Conservation (phyloP, 495 filamentous ascomycete genomes). For the Clavariopsis aquatica region DNA sequence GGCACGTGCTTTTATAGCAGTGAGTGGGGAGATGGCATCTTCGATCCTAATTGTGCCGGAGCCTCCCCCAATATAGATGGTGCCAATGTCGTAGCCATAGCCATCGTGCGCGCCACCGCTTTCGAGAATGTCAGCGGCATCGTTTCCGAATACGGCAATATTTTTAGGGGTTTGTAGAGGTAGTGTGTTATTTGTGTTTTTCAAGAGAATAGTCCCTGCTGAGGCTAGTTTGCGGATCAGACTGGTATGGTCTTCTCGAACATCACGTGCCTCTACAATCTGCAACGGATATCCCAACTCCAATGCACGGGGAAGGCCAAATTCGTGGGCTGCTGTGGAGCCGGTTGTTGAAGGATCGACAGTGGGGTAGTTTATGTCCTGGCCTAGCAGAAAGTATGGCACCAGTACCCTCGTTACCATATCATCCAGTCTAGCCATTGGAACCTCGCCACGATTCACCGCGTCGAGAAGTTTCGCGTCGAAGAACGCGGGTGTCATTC, state of each 20-base stretch:
- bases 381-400: slow-evolving; percentile 74
- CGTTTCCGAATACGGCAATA: slow-evolving; percentile 64
- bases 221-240: slow-evolving; percentile 26
- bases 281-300: slow-evolving; percentile 52
- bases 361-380: slow-evolving; percentile 68
- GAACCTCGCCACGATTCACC: slow-evolving; percentile 48
- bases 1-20: slow-evolving; percentile 6
- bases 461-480: slow-evolving; percentile 37
- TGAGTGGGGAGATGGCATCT: slow-evolving; percentile 1
- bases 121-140: slow-evolving; percentile 46
- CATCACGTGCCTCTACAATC: slow-evolving; percentile 42
- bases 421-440: slow-evolving; percentile 71
- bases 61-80: slow-evolving; percentile 34
- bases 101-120: slow-evolving; percentile 38
- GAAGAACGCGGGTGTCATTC: slow-evolving; percentile 54
- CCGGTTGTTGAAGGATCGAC: slow-evolving; percentile 64
- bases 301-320: slow-evolving; percentile 38
- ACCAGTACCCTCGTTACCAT: slow-evolving; percentile 76
- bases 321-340: slow-evolving; percentile 11
- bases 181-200: slow-evolving; percentile 33
- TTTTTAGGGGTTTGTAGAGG: slow-evolving; percentile 48
- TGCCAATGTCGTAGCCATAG: slow-evolving; percentile 38
- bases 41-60: slow-evolving; percentile 26
- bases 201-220: slow-evolving; percentile 35
- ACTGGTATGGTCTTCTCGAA: slow-evolving; percentile 31